Evolutionary conservation across 805 yeast species (phyloP).

Genomic region (Metschnikowia continentalis): DNA sequence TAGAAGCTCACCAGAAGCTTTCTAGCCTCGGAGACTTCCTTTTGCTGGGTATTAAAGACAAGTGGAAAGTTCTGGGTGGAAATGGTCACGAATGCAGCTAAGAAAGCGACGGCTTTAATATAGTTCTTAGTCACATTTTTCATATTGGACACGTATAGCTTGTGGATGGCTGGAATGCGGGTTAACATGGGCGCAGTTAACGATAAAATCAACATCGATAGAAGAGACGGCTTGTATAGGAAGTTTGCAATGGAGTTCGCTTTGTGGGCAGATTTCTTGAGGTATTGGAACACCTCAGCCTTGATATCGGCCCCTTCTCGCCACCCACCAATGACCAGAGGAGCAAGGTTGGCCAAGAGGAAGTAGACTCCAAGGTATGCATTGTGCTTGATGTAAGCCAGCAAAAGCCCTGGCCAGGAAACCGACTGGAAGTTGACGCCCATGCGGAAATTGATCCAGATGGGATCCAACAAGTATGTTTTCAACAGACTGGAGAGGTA

Average conservation of each 20-base stretch:
- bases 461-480: constrained; percentile 32
- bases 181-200: constrained; percentile 31
- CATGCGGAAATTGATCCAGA: constrained; percentile 37
- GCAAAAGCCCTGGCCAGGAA: constrained; percentile 27
- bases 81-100: constrained; percentile 29
- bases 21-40: constrained; percentile 15
- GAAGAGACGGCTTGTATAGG: constrained; percentile 33
- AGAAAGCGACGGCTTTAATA: constrained; percentile 32
- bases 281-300: background rate
- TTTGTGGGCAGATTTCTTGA: constrained; percentile 10
- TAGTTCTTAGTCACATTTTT: constrained; percentile 32
- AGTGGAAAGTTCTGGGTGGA: constrained; percentile 17
- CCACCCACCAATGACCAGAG: constrained; percentile 17
- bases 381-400: constrained; percentile 27
- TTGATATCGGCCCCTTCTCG: constrained; percentile 7
- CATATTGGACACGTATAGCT: constrained; percentile 15
- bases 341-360: constrained; percentile 19
- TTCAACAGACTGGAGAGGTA: constrained; percentile 33
- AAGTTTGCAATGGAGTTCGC: constrained; percentile 33
- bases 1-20: constrained; percentile 23
- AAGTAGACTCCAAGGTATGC: constrained; percentile 17
- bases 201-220: constrained; percentile 31
- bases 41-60: constrained; percentile 9
- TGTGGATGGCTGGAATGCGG: constrained; percentile 7
- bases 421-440: constrained; percentile 23